Evolutionary conservation across 2,329 filamentous ascomycete genomes (phyloP).

Genomic region (Pseudocercospora vitis): DNA sequence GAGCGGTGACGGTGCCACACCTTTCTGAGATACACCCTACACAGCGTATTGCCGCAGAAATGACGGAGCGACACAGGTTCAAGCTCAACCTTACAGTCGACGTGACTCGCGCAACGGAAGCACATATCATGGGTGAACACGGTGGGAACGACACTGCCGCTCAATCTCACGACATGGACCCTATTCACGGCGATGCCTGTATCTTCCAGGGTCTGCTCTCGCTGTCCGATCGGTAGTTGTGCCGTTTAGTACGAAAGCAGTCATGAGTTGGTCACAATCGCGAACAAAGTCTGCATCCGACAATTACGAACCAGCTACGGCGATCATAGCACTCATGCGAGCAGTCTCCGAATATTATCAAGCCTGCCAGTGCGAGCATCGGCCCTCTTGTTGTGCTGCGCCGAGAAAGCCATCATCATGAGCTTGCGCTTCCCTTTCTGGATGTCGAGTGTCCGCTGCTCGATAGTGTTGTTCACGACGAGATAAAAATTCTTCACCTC

Average conservation of each 20-base stretch:
- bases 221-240: too few species aligned
- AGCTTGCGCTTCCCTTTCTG: slow-evolving; percentile 77
- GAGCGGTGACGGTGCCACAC: slow-evolving; percentile 2
- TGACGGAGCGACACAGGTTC: not conserved
- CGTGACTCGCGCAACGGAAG: not conserved
- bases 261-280: too few species aligned
- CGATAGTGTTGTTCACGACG: slow-evolving; percentile 76
- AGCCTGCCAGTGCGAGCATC: slow-evolving; percentile 54
- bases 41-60: too few species aligned
- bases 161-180: too few species aligned
- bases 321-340: slow-evolving; percentile 23
- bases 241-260: too few species aligned
- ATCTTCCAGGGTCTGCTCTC: too few species aligned
- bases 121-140: too few species aligned
- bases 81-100: slow-evolving; percentile 3
- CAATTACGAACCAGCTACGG: too few species aligned
- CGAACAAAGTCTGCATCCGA: too few species aligned
- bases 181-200: too few species aligned
- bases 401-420: slow-evolving; percentile 75
- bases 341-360: slow-evolving; percentile 45
- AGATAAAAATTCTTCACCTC: slow-evolving; percentile 77
- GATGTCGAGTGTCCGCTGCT: slow-evolving; percentile 75
- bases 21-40: not conserved
- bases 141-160: not conserved
- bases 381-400: slow-evolving; percentile 57